Evolutionary conservation across 306 rosid species (phyloP).

Genomic region (Inga leiocalycina): DNA sequence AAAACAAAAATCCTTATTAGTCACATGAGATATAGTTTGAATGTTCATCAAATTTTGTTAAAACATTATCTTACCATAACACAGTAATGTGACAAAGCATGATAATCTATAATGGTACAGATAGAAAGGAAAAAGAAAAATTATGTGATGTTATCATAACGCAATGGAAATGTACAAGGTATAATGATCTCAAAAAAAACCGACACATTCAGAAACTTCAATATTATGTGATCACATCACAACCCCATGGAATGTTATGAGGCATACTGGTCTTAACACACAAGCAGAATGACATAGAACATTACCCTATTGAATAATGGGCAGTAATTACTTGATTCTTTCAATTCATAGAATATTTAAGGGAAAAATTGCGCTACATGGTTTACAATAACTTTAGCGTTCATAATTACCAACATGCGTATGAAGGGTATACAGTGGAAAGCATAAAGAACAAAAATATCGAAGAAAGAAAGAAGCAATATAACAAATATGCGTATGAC

Average conservation of each 20-base stretch:
- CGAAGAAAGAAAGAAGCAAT: not conserved
- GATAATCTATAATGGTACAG: not conserved
- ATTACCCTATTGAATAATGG: not conserved
- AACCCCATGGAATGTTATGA: not conserved
- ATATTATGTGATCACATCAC: not conserved
- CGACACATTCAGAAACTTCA: not conserved
- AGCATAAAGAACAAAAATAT: not conserved
- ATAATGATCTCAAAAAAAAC: not conserved
- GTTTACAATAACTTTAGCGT: not conserved
- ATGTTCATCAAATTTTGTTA: conserved; percentile 19
- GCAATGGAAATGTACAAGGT: conserved; percentile 7
- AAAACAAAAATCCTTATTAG: conserved; percentile 16
- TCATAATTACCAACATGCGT: not conserved
- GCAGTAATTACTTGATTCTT: not conserved
- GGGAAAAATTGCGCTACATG: not conserved
- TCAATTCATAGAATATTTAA: not conserved
- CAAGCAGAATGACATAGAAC: not conserved
- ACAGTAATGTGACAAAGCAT: not conserved
- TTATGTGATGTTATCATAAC: not conserved
- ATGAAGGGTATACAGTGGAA: too few species aligned
- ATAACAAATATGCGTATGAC: not conserved
- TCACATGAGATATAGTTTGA: conserved; percentile 9
- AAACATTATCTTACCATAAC: conserved; percentile 17
- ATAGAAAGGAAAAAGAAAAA: conserved; percentile 1
- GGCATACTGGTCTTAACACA: not conserved